phyloP scores from a whole-genome alignment of 2,329 filamentous ascomycete genomes.

The Trichoderma afroharzianum region DNA sequence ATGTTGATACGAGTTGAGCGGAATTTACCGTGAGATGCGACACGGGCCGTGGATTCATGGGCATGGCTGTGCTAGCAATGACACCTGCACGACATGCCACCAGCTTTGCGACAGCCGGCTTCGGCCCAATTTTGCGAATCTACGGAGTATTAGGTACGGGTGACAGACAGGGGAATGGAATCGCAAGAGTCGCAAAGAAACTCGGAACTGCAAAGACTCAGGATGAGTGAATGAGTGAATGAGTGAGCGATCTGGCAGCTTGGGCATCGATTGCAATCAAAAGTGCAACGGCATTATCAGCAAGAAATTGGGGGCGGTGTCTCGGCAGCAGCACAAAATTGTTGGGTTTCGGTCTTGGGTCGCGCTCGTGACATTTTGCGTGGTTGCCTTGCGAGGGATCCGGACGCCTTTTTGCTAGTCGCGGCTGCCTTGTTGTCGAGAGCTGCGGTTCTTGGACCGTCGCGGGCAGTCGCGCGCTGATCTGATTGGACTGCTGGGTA shows the following conservation, averaged over 20 bases:
- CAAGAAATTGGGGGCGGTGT: not conserved
- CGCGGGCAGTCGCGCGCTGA: not conserved
- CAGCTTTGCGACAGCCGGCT: not conserved
- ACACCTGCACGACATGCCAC: not conserved
- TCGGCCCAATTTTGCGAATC: not conserved
- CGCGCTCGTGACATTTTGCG: not conserved
- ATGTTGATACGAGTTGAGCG: too few relatives aligned
- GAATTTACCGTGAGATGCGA: not conserved
- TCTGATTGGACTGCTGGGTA: slow-evolving; percentile 14
- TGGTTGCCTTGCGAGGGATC: slow-evolving; percentile 10
- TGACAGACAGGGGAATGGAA: too few relatives aligned
- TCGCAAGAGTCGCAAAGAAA: not conserved
- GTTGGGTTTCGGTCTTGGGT: slow-evolving; percentile 10
- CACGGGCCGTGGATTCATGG: not conserved
- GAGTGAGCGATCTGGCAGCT: not conserved
- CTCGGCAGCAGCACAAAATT: not conserved
- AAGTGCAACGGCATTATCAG: not conserved
- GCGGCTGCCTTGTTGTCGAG: slow-evolving; percentile 4
- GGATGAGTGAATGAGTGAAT: not conserved
- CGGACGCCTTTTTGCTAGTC: not conserved
- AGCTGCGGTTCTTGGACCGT: not conserved
- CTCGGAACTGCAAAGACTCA: not conserved
- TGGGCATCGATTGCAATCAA: not conserved
- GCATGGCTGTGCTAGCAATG: slow-evolving; percentile 1
- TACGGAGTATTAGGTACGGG: not conserved